Percentiles rank a stretch among this genome's conserved stretches.
phyloP scores from a whole-genome alignment of 164 flowering plant genomes.

The Paratinospora sagittata region DNA sequence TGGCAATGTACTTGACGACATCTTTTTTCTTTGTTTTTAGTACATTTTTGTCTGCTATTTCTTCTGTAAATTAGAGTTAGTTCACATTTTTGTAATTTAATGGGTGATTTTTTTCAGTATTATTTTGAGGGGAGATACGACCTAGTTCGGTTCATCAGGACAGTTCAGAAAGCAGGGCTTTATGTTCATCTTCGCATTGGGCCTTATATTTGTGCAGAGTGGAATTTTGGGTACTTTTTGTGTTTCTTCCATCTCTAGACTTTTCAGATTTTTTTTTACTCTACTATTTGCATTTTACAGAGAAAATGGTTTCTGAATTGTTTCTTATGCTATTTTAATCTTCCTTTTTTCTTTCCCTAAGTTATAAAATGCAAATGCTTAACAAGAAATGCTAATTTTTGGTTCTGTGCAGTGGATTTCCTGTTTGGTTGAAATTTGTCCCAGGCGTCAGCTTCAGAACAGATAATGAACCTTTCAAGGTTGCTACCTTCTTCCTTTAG shows the following conservation, averaged over 20 bases:
- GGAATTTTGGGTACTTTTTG: conserved; percentile 76
- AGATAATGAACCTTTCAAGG: conserved; percentile 83
- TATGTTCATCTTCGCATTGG: conserved; percentile 78
- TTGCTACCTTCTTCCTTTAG: conserved; percentile 9
- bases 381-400: background rate
- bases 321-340: background rate
- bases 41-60: background rate
- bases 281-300: too few relatives aligned
- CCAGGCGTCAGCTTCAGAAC: conserved; percentile 81
- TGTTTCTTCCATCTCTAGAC: background rate
- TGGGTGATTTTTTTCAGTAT: conserved; percentile 32
- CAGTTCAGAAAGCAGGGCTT: conserved; percentile 60
- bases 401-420: conserved; percentile 66
- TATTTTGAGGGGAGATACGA: conserved; percentile 70
- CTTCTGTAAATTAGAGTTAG: background rate
- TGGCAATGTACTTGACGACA: conserved; percentile 43
- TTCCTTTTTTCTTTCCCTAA: background rate
- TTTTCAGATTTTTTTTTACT: too few relatives aligned
- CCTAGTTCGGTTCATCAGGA: conserved; percentile 63
- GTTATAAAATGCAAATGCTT: too few relatives aligned
- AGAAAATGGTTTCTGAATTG: background rate
- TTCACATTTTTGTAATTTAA: background rate
- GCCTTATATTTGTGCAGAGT: conserved; percentile 87
- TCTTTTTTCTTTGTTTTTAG: background rate
- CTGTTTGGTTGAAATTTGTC: conserved; percentile 86